A percentile compares a stretch with the other conserved stretches of the same genome.
phyloP scores from a whole-genome alignment of 2,329 filamentous ascomycete genomes.

The Pseudogymnoascus sp. region DNA sequence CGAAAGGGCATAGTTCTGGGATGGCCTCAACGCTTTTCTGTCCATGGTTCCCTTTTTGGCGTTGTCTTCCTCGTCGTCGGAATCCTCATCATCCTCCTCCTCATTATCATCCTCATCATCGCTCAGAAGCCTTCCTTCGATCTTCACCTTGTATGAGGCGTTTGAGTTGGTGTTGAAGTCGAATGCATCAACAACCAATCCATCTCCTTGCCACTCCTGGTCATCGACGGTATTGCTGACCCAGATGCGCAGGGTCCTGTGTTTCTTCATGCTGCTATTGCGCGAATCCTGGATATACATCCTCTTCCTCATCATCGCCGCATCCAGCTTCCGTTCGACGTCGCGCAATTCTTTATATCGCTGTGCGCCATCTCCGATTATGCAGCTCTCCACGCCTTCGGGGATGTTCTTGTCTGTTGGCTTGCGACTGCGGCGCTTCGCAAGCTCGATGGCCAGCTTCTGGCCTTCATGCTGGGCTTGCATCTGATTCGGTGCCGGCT shows the following conservation, averaged over 20 bases:
- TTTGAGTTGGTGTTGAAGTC: conserved; percentile 73
- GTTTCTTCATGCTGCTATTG: conserved; percentile 67
- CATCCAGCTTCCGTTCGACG: conserved; percentile 80
- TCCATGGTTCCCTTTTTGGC: conserved; percentile 41
- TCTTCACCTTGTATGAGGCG: conserved; percentile 81
- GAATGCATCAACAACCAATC: conserved; percentile 64
- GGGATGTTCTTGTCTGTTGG: conserved; percentile 94
- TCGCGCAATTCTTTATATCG: conserved; percentile 81
- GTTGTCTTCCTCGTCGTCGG: conserved; percentile 38
- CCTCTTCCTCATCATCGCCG: conserved; percentile 88
- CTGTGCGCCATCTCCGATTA: conserved; percentile 73
- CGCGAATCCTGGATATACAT: conserved; percentile 82
- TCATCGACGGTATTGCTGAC: conserved; percentile 91
- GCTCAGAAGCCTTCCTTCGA: conserved; percentile 78
- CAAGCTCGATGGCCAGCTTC: conserved; percentile 53
- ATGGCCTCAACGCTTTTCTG: conserved; percentile 30
- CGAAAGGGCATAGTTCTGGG: conserved; percentile 55
- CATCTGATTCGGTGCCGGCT: conserved; percentile 43
- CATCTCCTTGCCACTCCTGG: conserved; percentile 80
- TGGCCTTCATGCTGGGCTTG: conserved; percentile 42
- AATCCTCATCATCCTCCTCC: conserved; percentile 44
- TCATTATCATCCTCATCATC: conserved; percentile 51
- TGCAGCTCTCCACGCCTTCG: conserved; percentile 76
- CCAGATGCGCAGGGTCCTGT: conserved; percentile 84
- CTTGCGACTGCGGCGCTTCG: conserved; percentile 76